Evolutionary conservation across 2,329 filamentous ascomycete species (phyloP).

Genomic region (Grosmannia serpens): DNA sequence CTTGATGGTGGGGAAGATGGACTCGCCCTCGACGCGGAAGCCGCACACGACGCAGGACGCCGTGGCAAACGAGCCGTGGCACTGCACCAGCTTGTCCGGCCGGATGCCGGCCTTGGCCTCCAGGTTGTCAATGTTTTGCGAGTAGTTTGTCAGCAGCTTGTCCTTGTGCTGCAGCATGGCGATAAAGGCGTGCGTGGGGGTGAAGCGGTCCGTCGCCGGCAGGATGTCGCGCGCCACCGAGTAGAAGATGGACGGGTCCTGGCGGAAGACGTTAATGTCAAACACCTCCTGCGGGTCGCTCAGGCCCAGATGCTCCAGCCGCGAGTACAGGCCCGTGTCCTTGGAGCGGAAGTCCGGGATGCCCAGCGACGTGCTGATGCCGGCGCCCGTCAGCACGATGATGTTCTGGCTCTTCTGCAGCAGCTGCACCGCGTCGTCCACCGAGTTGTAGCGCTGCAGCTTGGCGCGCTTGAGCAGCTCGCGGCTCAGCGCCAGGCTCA

Average conservation of each 20-base stretch:
- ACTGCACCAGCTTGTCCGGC: slow-evolving; percentile 78
- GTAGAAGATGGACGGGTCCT: slow-evolving; percentile 86
- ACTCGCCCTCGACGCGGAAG: slow-evolving; percentile 60
- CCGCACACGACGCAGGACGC: slow-evolving; percentile 80
- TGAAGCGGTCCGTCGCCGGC: slow-evolving; percentile 66
- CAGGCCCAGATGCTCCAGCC: slow-evolving; percentile 65
- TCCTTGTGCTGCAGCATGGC: slow-evolving; percentile 74
- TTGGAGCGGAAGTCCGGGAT: slow-evolving; percentile 97
- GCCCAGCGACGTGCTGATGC: slow-evolving; percentile 91
- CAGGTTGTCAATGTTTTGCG: slow-evolving; percentile 97
- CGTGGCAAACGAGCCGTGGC: slow-evolving; percentile 90
- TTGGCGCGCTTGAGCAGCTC: slow-evolving; percentile 77
- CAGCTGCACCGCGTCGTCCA: slow-evolving; percentile 76
- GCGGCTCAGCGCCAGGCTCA: slow-evolving; percentile 66
- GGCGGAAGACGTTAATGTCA: slow-evolving; percentile 74
- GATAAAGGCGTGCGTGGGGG: slow-evolving; percentile 92
- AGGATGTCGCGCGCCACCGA: slow-evolving; percentile 83
- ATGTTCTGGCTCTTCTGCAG: slow-evolving; percentile 69
- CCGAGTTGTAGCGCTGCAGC: slow-evolving; percentile 65
- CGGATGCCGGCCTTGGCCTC: slow-evolving; percentile 77
- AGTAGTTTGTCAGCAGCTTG: slow-evolving; percentile 93
- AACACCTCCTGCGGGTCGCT: slow-evolving; percentile 91
- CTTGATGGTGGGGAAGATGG: slow-evolving; percentile 69
- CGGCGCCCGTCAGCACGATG: slow-evolving; percentile 86
- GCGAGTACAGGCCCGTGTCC: slow-evolving; percentile 81